A percentile compares a stretch with the other conserved stretches of the same genome.
Conservation (phyloP, 352 stramenopile species). For the Thraustotheca clavata region DNA sequence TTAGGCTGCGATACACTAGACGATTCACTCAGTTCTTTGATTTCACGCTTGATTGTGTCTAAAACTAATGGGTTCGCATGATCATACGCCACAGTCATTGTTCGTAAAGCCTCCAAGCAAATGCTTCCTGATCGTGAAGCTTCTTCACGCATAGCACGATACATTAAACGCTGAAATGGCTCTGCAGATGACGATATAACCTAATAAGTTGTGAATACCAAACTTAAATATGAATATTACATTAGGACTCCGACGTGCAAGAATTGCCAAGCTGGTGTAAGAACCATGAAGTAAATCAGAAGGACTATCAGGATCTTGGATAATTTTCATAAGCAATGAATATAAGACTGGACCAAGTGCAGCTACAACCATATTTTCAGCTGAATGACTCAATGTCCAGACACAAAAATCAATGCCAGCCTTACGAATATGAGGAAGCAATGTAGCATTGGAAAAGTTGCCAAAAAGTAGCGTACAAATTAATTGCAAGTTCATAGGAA, state of each 20-base stretch:
- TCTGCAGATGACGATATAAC: conserved; percentile 47
- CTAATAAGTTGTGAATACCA: not conserved
- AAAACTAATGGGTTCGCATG: conserved; percentile 26
- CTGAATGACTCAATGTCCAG: conserved; percentile 48
- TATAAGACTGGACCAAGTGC: conserved; percentile 60
- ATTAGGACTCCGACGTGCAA: conserved; percentile 32
- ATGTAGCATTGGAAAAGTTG: conserved; percentile 18
- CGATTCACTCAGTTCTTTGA: conserved; percentile 44
- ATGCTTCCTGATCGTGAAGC: not conserved
- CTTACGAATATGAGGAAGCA: conserved; percentile 33
- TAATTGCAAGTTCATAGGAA: conserved; percentile 58
- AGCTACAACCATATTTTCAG: conserved; percentile 32
- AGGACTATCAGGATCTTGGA: conserved; percentile 54
- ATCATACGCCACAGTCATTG: not conserved
- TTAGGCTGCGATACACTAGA: conserved; percentile 42
- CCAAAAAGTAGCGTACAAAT: conserved; percentile 74
- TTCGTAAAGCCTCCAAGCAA: conserved; percentile 7
- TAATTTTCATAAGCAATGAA: conserved; percentile 47
- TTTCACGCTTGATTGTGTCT: conserved; percentile 36
- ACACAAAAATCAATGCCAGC: conserved; percentile 44
- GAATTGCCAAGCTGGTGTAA: conserved; percentile 45
- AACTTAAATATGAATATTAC: not conserved
- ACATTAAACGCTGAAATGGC: conserved; percentile 56
- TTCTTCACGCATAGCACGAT: conserved; percentile 17
- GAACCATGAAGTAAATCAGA: conserved; percentile 50